A percentile compares a stretch with the other conserved stretches of the same genome.
Evolutionary conservation across 495 filamentous ascomycete species (phyloP).

Genomic region (Neurospora africana): DNA sequence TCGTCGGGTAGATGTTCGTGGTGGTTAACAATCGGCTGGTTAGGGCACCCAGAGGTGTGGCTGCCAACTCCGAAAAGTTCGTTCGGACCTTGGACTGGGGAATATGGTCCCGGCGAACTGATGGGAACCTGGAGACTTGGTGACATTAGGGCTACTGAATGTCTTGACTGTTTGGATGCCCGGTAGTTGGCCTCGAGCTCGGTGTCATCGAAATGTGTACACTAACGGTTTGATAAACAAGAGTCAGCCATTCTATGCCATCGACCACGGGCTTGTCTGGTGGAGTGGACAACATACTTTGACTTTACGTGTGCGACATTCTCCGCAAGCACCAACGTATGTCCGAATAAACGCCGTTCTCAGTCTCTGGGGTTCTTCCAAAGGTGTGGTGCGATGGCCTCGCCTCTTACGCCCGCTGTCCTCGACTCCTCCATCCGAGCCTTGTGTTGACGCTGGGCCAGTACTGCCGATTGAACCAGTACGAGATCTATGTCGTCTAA

Average conservation of each 20-base stretch:
- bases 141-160: neutral
- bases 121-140: neutral
- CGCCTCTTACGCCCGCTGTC: constrained; percentile 1
- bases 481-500: neutral
- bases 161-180: neutral
- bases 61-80: neutral
- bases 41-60: neutral
- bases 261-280: neutral
- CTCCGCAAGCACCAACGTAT: constrained; percentile 13
- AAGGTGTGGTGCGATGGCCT: constrained; percentile 10
- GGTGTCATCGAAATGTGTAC: constrained; percentile 2
- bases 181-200: constrained; percentile 4
- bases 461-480: neutral
- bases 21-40: neutral
- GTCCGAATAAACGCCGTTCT: constrained; percentile 19
- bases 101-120: neutral
- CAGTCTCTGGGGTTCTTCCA: constrained; percentile 4
- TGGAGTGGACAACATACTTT: constrained; percentile 5
- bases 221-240: constrained; percentile 3
- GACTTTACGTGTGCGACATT: constrained; percentile 16
- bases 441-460: neutral
- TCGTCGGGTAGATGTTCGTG: neutral
- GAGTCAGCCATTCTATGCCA: neutral
- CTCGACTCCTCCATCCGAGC: neutral
- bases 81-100: neutral